A percentile compares a stretch with the other conserved stretches of the same genome.
Evolutionary conservation across 2,329 filamentous ascomycete species (phyloP).

Genomic region (Ophiostoma montium): DNA sequence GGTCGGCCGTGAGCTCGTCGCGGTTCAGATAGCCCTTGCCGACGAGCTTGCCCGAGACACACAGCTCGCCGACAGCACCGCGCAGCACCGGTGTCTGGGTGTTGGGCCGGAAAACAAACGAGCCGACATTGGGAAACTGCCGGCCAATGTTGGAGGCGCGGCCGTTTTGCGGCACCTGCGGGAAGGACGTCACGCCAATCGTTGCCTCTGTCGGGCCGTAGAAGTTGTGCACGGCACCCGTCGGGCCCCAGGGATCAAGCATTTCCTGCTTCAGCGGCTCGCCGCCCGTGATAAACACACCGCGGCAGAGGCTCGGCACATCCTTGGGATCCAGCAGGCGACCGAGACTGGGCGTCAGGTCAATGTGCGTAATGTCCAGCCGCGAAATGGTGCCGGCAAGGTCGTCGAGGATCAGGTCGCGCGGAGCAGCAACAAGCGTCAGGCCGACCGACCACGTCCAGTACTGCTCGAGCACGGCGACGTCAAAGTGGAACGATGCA

Average conservation of each 20-base stretch:
- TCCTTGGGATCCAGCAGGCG: conserved; percentile 64
- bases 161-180: conserved; percentile 62
- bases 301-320: conserved; percentile 62
- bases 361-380: conserved; percentile 74
- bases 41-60: conserved; percentile 73
- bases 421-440: conserved; percentile 64
- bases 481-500: conserved; percentile 88
- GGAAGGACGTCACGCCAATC: conserved; percentile 82
- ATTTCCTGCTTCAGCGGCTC: conserved; percentile 84
- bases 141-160: conserved; percentile 78
- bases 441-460: conserved; percentile 93
- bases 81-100: conserved; percentile 58
- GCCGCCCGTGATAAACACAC: conserved; percentile 87
- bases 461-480: conserved; percentile 84
- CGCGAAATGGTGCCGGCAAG: conserved; percentile 56
- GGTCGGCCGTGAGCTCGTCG: conserved; percentile 58
- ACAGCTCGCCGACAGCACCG: conserved; percentile 76
- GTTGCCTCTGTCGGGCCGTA: conserved; percentile 89
- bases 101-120: conserved; percentile 58
- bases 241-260: conserved; percentile 68
- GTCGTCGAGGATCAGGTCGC: conserved; percentile 77
- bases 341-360: conserved; percentile 79
- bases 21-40: conserved; percentile 81
- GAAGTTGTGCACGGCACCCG: conserved; percentile 76
- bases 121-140: conserved; percentile 78